A percentile compares a stretch with the other conserved stretches of the same genome.
phyloP scores from a whole-genome alignment of 1,139 yeast species.

The Candida sp. region DNA sequence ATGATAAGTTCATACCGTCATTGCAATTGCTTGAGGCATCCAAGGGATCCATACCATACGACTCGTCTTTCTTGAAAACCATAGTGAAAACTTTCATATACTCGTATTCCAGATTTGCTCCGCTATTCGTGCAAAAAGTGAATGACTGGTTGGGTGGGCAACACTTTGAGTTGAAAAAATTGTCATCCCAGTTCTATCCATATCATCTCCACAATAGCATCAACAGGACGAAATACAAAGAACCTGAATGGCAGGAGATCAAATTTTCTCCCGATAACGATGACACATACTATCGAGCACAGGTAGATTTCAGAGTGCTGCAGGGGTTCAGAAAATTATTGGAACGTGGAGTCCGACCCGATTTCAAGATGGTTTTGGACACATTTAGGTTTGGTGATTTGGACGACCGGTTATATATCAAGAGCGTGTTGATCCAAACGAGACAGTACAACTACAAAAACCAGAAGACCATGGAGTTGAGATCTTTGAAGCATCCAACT shows the following conservation, averaged over 20 bases:
- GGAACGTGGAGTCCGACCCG: constrained; percentile 41
- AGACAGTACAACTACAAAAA: constrained; percentile 20
- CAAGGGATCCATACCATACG: constrained; percentile 18
- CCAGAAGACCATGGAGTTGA: constrained; percentile 22
- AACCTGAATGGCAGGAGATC: constrained; percentile 17
- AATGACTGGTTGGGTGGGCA: constrained; percentile 26
- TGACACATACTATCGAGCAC: constrained; percentile 16
- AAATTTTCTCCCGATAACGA: constrained; percentile 5
- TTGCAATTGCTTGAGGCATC: constrained; percentile 12
- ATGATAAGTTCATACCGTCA: constrained; percentile 16
- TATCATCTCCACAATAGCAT: constrained; percentile 23
- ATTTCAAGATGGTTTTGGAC: constrained; percentile 30
- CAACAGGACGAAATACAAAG: constrained; percentile 16
- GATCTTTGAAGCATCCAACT: constrained; percentile 23
- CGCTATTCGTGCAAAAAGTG: constrained; percentile 25
- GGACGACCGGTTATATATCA: constrained; percentile 14
- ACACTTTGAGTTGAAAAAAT: constrained; percentile 22
- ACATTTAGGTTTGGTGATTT: constrained; percentile 24
- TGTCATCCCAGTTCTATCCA: constrained; percentile 37
- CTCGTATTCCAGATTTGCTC: constrained; percentile 38
- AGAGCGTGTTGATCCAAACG: constrained; percentile 23
- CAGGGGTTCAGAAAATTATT: constrained; percentile 39
- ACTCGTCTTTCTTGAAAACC: constrained; percentile 24
- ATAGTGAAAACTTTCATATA: constrained; percentile 34
- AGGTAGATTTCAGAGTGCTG: constrained; percentile 35